phyloP scores from a whole-genome alignment of 1,284 basidiomycete genomes.

The Ceratobasidium papillatum region DNA sequence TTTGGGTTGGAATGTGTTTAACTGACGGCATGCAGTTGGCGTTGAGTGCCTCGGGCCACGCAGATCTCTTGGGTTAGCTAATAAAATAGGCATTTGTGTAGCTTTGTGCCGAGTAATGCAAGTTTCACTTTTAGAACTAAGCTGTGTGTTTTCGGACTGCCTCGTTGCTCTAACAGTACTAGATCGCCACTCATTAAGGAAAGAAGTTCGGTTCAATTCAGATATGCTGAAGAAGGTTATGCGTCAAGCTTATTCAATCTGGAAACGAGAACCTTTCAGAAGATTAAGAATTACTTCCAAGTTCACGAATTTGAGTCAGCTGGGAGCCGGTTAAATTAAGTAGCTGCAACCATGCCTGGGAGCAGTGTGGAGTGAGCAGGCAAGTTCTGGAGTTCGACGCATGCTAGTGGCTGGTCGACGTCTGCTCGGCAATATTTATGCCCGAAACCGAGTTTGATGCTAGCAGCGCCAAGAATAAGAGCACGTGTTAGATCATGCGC shows the following conservation, averaged over 20 bases:
- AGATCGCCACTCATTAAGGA: neutral
- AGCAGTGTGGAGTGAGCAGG: neutral
- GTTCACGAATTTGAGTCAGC: neutral
- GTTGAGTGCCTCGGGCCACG: slow-evolving; percentile 88
- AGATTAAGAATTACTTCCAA: neutral
- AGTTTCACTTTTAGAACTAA: neutral
- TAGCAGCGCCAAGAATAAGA: too few species aligned
- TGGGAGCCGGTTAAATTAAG: neutral
- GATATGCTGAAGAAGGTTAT: neutral
- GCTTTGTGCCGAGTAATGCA: neutral
- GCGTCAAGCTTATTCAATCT: neutral
- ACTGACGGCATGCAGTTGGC: slow-evolving; percentile 66
- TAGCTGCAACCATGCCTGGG: neutral
- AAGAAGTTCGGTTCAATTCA: neutral
- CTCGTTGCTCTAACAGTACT: neutral
- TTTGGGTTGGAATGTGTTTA: slow-evolving; percentile 12
- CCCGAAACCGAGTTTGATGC: neutral
- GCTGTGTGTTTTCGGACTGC: neutral
- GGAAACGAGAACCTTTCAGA: neutral
- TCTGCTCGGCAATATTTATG: neutral
- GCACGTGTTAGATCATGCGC: too few species aligned
- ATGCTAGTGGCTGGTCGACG: too few species aligned
- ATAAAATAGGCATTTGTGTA: neutral
- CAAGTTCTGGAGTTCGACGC: too few species aligned
- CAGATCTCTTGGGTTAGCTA: slow-evolving; percentile 75